Conservation (phyloP, 2,329 filamentous ascomycete genomes). For the Iodosphaeria phyllophila region DNA sequence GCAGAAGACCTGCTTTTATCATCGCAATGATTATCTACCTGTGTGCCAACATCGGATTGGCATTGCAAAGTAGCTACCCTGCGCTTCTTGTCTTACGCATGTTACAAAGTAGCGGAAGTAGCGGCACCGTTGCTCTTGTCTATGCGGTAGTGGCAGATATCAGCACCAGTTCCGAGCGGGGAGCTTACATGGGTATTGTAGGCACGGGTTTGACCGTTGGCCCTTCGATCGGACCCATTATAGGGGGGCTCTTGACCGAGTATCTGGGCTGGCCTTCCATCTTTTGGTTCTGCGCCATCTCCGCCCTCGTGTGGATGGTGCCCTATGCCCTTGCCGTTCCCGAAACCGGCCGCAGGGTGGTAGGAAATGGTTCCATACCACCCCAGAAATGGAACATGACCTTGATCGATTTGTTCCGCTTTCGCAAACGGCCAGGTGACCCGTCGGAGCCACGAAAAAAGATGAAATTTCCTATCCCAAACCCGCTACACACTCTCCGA, state of each 20-base stretch:
- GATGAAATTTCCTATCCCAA: constrained; percentile 30
- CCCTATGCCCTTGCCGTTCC: constrained; percentile 37
- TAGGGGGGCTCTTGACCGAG: constrained; percentile 44
- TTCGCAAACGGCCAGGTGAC: constrained; percentile 15
- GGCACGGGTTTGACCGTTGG: constrained; percentile 37
- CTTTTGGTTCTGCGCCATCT: constrained; percentile 50
- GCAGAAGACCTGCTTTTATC: constrained; percentile 42
- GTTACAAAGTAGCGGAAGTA: constrained; percentile 44
- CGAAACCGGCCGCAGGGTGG: constrained; percentile 38
- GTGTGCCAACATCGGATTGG: constrained; percentile 38
- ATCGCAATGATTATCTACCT: constrained; percentile 37
- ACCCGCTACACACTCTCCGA: constrained; percentile 33
- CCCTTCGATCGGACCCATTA: constrained; percentile 34
- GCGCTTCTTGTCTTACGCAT: constrained; percentile 41
- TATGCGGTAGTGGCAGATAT: constrained; percentile 58
- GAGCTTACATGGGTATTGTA: constrained; percentile 54
- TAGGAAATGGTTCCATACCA: constrained; percentile 42
- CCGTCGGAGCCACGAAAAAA: constrained; percentile 16
- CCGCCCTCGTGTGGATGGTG: constrained; percentile 28
- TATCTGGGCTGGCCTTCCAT: constrained; percentile 49
- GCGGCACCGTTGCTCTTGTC: constrained; percentile 50
- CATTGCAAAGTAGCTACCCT: constrained; percentile 35
- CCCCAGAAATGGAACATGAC: constrained; percentile 39
- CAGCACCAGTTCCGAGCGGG: constrained; percentile 47
- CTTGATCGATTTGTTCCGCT: constrained; percentile 26